Evolutionary conservation across 2,329 filamentous ascomycete genomes (phyloP).

Genomic region (Purpureocillium takamizusanense): DNA sequence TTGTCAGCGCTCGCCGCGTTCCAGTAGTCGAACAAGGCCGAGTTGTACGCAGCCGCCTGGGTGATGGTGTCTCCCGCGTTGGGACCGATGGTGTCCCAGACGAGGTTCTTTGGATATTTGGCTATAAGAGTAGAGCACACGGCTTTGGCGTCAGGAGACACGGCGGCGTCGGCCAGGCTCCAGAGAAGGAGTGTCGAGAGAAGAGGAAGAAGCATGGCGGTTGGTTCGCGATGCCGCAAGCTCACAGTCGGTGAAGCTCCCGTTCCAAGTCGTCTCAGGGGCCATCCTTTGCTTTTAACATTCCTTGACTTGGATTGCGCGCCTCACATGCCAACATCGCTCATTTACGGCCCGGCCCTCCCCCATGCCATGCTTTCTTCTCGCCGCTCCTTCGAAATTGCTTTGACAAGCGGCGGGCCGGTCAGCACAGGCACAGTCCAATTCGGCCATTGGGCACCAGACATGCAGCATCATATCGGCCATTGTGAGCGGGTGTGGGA

Average conservation of each 20-base stretch:
- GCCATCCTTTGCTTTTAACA: no score
- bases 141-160: conserved; percentile 4
- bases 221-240: neutral
- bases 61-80: conserved; percentile 1
- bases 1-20: conserved; percentile 8
- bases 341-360: no score
- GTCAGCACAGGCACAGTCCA: no score
- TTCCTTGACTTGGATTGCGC: no score
- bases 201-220: neutral
- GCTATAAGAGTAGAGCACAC: conserved; percentile 7
- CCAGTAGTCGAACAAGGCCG: conserved; percentile 8
- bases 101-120: conserved; percentile 7
- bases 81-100: conserved; percentile 8
- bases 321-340: no score
- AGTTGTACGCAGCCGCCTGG: conserved; percentile 4
- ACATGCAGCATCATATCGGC: no score
- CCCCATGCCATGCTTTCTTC: no score
- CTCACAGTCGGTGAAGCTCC: neutral
- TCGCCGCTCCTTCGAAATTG: no score
- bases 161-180: neutral
- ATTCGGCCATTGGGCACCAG: no score
- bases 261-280: no score
- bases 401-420: no score
- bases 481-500: no score
- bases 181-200: neutral